These are phyloP conservation scores for Mycena floridula DNA, from an alignment of 768 basidiomycete genomes.

Conservation along the genomic window DNA sequence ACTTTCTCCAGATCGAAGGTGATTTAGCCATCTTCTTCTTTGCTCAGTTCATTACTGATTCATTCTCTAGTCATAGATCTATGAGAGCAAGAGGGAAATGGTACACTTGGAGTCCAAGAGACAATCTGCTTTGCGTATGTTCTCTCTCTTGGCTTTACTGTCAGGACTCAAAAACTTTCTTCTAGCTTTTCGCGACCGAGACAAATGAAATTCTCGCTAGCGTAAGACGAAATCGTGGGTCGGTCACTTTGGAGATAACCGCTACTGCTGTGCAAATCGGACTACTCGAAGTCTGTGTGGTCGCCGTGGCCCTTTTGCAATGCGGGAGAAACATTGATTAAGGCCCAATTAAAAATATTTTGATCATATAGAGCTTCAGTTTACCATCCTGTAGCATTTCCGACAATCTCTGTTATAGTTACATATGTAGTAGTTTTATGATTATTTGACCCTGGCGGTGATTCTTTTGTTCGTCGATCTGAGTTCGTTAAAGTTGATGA, in stretches of 20 bases:
- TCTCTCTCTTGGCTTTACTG: too few relatives aligned
- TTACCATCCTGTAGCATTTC: too few relatives aligned
- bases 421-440: too few relatives aligned
- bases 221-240: slow-evolving; percentile 18
- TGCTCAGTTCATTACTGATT: not conserved
- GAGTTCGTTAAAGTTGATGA: too few relatives aligned
- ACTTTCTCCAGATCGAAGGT: slow-evolving; percentile 30
- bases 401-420: too few relatives aligned
- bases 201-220: slow-evolving; percentile 23
- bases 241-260: slow-evolving; percentile 29
- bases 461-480: too few relatives aligned
- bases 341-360: too few relatives aligned
- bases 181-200: slow-evolving; percentile 27
- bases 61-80: slow-evolving; percentile 15
- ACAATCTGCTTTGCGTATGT: slow-evolving; percentile 25
- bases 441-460: too few relatives aligned
- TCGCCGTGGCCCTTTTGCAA: slow-evolving; percentile 32
- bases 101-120: slow-evolving; percentile 32
- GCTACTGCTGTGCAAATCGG: slow-evolving; percentile 29
- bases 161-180: not conserved
- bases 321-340: slow-evolving; percentile 35
- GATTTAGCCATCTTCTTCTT: slow-evolving; percentile 9
- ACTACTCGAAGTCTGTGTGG: slow-evolving; percentile 30
- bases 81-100: slow-evolving; percentile 25
- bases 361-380: too few relatives aligned